A percentile compares a stretch with the other conserved stretches of the same genome.
Conservation (phyloP, 352 stramenopile species). For the Globisporangium nodosum region DNA sequence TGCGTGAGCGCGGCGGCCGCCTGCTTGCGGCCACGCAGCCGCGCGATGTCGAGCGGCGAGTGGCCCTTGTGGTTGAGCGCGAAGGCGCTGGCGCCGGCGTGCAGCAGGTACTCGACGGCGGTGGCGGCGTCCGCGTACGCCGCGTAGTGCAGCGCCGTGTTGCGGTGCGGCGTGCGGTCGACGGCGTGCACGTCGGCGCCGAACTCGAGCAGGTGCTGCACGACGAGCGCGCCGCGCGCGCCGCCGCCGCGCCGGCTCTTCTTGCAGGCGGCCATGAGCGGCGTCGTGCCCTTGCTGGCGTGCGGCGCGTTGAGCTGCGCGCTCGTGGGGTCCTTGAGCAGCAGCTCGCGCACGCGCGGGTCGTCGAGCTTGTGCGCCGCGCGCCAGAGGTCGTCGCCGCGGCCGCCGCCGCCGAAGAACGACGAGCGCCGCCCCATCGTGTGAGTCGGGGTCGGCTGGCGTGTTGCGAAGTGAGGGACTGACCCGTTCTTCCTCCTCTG, state of each 20-base stretch:
- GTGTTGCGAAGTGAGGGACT: not conserved
- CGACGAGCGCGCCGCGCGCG: conserved; percentile 16
- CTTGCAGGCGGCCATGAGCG: conserved; percentile 63
- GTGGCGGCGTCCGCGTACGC: conserved; percentile 43
- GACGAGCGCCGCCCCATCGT: conserved; percentile 8
- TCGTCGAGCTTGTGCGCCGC: conserved; percentile 14
- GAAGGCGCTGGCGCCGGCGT: conserved; percentile 36
- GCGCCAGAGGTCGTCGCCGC: conserved; percentile 14
- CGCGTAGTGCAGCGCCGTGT: conserved; percentile 69
- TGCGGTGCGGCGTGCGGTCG: conserved; percentile 31
- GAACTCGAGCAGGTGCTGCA: conserved; percentile 52
- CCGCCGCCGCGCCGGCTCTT: conserved; percentile 22
- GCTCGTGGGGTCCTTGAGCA: conserved; percentile 9
- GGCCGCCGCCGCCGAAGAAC: not conserved
- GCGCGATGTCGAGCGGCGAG: conserved; percentile 52
- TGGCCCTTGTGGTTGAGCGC: conserved; percentile 52
- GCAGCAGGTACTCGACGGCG: conserved; percentile 50
- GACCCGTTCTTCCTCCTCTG: not conserved
- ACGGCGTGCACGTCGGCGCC: conserved; percentile 37
- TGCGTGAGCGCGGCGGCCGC: conserved; percentile 39
- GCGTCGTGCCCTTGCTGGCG: conserved; percentile 44
- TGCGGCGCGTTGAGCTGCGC: conserved; percentile 31
- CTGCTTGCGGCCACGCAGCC: conserved; percentile 37
- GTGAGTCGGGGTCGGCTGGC: not conserved
- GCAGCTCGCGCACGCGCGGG: conserved; percentile 8